Base-by-base conservation (phyloP, 1,139 yeast genomes). In the Suhomyces choctaworum region DNA sequence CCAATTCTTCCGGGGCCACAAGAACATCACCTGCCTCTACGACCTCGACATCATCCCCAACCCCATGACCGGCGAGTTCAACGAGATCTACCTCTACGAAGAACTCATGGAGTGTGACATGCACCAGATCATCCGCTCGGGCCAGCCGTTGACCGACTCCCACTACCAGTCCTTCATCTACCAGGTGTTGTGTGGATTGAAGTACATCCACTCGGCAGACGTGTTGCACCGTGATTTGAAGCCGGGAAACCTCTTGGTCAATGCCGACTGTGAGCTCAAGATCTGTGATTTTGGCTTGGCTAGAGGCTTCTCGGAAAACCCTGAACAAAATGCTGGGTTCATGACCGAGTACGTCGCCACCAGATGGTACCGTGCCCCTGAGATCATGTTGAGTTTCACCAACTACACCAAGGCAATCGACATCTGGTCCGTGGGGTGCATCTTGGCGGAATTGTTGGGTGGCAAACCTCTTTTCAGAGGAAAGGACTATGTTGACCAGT, bases 291-390 rank as follows among this genome's bases (percentile, higher is more conserved):
- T 92, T 60, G 97, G 98, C 7, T 74, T 92, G 37, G 97, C 98
- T 2, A 76, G 98, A 54, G 97, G 97, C n/a, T 90, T 83, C 56
- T 80, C 89, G 17, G 81, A 78, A 43, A 85, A 85, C 48, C 86
- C 90, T 0, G 94, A 82, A 45, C 84, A 82, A 47, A 90, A 92
- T 51, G 87, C 89, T 22, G 96, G 96, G 11, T 89, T 84, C 52
- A 67, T 90, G 72, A 92, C 98, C 0, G 98, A 92, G 58, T 92
- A 92, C 58, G 97, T 92, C 21, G 97, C 98, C 20, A 90, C 98
- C 1, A 73, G 97, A 56, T 92, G 98, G 97, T 92, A 92, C 62
- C 70, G 98, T 46, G 98, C 98, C 1, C 98, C 98, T 0, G 98
- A 92, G 58, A 88, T 92, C 60, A 92, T 92, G 92, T 73, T 92